Conservation (phyloP, 2,329 filamentous ascomycete species). For the Fonsecaea pedrosoi region DNA sequence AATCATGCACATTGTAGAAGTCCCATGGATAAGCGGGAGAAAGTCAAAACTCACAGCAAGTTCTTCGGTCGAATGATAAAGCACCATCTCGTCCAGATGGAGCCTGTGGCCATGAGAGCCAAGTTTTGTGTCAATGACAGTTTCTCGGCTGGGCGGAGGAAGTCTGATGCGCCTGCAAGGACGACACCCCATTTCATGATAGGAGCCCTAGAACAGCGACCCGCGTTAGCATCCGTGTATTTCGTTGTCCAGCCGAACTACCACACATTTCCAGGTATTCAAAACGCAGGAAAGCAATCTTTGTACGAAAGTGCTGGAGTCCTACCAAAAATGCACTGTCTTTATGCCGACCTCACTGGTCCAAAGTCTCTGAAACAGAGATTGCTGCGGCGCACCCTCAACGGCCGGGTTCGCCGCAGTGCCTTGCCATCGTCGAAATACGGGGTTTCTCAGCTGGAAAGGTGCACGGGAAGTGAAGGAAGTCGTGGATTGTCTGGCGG, state of each 20-base stretch:
- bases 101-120: conserved; percentile 85
- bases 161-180: conserved; percentile 88
- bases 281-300: neutral
- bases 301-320: conserved; percentile 23
- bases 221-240: conserved; percentile 15
- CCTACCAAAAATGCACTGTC: conserved; percentile 97
- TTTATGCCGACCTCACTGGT: conserved; percentile 80
- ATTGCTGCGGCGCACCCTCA: conserved; percentile 52
- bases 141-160: conserved; percentile 87
- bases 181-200: conserved; percentile 98
- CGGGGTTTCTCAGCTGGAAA: conserved; percentile 55
- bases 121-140: conserved; percentile 92
- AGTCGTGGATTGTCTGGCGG: conserved; percentile 52
- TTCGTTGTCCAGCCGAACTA: neutral
- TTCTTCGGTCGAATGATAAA: conserved; percentile 95
- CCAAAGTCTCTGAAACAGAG: conserved; percentile 77
- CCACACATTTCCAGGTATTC: neutral
- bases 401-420: conserved; percentile 61
- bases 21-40: neutral
- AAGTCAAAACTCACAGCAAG: conserved; percentile 69
- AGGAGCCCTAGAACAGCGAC: conserved; percentile 70
- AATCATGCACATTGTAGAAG: neutral
- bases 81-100: conserved; percentile 99
- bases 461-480: conserved; percentile 57
- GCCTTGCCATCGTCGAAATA: conserved; percentile 73